Evolutionary conservation across 495 filamentous ascomycete species (phyloP).

Genomic region (Thozetella sp.): DNA sequence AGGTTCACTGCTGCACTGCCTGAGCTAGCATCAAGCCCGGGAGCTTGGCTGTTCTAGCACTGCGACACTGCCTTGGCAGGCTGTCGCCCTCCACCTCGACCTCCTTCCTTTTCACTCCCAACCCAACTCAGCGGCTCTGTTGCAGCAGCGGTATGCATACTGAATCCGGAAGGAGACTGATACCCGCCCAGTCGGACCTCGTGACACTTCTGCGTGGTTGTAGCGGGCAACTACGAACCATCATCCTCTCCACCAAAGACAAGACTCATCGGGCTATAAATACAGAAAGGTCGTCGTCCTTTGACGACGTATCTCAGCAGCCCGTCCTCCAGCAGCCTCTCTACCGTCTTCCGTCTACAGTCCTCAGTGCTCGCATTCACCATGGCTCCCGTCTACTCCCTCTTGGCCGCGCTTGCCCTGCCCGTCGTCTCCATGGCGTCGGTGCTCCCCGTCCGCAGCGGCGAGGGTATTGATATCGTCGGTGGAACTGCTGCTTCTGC

Average conservation of each 20-base stretch:
- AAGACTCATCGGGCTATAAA: too few relatives aligned
- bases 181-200: too few relatives aligned
- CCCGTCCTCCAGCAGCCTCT: background rate
- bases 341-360: background rate
- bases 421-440: conserved; percentile 2
- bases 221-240: too few relatives aligned
- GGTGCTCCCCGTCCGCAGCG: background rate
- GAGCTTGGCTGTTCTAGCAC: too few relatives aligned
- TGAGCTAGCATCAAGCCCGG: too few relatives aligned
- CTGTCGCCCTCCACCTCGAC: background rate
- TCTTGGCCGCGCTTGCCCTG: conserved; percentile 1
- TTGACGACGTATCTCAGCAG: too few relatives aligned
- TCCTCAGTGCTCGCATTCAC: background rate
- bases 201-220: too few relatives aligned
- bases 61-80: background rate
- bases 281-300: too few relatives aligned
- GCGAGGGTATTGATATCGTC: background rate
- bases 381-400: conserved; percentile 5
- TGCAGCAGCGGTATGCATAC: background rate
- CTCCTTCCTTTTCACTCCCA: background rate
- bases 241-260: too few relatives aligned
- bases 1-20: too few relatives aligned
- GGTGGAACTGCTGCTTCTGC: conserved; percentile 9
- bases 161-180: background rate
- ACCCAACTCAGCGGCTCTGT: background rate